Base-by-base conservation (phyloP, 2,329 filamentous ascomycete genomes). In the Stylonectria norvegica region DNA sequence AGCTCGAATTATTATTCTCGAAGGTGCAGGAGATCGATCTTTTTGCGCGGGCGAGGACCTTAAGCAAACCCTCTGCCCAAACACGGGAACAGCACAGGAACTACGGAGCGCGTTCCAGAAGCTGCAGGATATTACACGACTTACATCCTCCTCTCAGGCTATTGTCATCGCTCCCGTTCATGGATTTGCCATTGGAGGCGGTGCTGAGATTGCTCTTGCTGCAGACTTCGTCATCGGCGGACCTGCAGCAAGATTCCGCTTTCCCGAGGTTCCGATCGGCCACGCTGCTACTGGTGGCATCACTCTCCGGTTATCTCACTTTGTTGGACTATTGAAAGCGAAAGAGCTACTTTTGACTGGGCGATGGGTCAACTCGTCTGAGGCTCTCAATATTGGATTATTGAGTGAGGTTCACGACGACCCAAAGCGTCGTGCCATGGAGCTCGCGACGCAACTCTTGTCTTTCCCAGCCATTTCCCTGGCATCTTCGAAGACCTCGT, bases 141-240 rank as follows among this genome's bases (percentile, higher is more conserved):
- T 38, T 14, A 38, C 36, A 1, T 31, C 28, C 12, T 38, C 11
- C 27, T 30, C 27, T 14, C 27, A 30, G 14, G 34, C 28, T 18
- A 25, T 42, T 5, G 40, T 42, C n/a, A 38, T 42, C 7, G 20
- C 40, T 5, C 28, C 29, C 4, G 29, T 42, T 9, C 40, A 42
- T 5, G 40, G 40, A 19, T 42, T 38, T 29, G 40, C 40, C 16
- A 34, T 42, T 16, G 40, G 40, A 25, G 40, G 40, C 8, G 40
- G 40, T n/a, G 40, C 40, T 10, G 40, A 42, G 34, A 28, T 42
- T n/a, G 40, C 40, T 9, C 29, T 42, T 9, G 34, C 34, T 20
- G 34, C 40, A 11, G 40, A 42, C 23, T 42, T 42, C 25, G 34
- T 42, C 18, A 34, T 42, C 12, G 40, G 40, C 10, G 40, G 40